Evolutionary conservation across 2,329 filamentous ascomycete species (phyloP).

Genomic region (Fusarium praegraminearum): DNA sequence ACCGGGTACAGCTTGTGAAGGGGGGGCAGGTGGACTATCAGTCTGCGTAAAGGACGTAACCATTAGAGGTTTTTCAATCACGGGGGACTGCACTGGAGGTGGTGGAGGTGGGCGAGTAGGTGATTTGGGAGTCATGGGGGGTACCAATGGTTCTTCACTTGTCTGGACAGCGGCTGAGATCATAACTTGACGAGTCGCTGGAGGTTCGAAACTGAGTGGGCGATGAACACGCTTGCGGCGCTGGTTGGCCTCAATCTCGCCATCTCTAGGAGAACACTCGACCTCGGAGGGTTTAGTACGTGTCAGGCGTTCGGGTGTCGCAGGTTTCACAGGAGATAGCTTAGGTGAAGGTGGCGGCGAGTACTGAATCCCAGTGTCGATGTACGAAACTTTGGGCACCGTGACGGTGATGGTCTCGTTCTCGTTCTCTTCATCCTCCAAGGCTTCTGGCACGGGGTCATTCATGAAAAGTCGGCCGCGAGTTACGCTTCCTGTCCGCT

Average conservation of each 20-base stretch:
- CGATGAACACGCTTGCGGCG: conserved; percentile 75
- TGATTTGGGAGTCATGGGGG: conserved; percentile 68
- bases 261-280: conserved; percentile 60
- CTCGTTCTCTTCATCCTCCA: conserved; percentile 68
- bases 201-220: conserved; percentile 63
- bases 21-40: conserved; percentile 44
- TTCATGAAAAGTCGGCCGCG: conserved; percentile 67
- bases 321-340: conserved; percentile 55
- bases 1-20: background rate
- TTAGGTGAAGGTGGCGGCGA: conserved; percentile 84
- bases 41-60: conserved; percentile 74
- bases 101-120: conserved; percentile 57
- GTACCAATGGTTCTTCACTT: conserved; percentile 70
- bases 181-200: conserved; percentile 61
- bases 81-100: conserved; percentile 48
- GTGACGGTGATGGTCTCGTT: conserved; percentile 53
- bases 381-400: conserved; percentile 66
- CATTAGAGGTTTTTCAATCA: conserved; percentile 56
- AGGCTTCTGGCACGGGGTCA: conserved; percentile 65
- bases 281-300: conserved; percentile 57
- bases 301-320: conserved; percentile 57
- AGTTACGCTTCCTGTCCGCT: conserved; percentile 65
- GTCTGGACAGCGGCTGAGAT: conserved; percentile 75
- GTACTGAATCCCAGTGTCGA: conserved; percentile 82
- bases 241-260: conserved; percentile 79